These are phyloP conservation scores for Stagonosporopsis chrysanthemi DNA, from an alignment of 2,329 filamentous ascomycete genomes.

Conservation along the genomic window DNA sequence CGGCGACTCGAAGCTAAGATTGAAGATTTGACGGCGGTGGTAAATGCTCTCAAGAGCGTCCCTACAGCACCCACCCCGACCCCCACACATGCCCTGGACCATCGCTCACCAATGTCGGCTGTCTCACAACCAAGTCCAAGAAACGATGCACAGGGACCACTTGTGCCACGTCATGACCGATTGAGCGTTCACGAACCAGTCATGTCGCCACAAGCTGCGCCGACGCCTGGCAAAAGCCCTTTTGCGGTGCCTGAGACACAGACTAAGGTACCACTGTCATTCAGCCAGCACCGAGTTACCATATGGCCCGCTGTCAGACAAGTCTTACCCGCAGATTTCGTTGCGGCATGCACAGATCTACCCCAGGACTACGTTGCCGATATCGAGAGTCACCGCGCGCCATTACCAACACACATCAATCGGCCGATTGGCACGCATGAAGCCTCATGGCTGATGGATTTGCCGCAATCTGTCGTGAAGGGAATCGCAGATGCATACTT, in stretches of 20 bases:
- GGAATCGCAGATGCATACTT: conserved; percentile 63
- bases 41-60: conserved; percentile 31
- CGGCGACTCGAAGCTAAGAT: conserved; percentile 62
- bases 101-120: conserved; percentile 37
- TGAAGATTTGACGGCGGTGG: conserved; percentile 55
- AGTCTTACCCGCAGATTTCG: conserved; percentile 54
- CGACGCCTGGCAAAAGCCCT: conserved; percentile 37
- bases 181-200: conserved; percentile 32
- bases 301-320: conserved; percentile 58
- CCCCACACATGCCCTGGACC: conserved; percentile 22
- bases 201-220: conserved; percentile 37
- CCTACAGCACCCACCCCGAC: conserved; percentile 18
- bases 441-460: conserved; percentile 55
- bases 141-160: conserved; percentile 18
- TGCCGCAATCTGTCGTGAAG: conserved; percentile 59
- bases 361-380: conserved; percentile 60
- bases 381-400: conserved; percentile 57
- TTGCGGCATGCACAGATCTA: conserved; percentile 48
- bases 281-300: conserved; percentile 61
- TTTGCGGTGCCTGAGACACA: conserved; percentile 28
- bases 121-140: conserved; percentile 43
- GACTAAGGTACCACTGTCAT: conserved; percentile 52
- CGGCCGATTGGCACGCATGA: conserved; percentile 44
- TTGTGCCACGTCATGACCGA: conserved; percentile 27
- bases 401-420: conserved; percentile 51